Percentiles rank a stretch among this genome's conserved stretches.
These are phyloP conservation scores for Lindgomyces ingoldianus DNA, from an alignment of 495 filamentous ascomycete genomes.

Conservation along the genomic window DNA sequence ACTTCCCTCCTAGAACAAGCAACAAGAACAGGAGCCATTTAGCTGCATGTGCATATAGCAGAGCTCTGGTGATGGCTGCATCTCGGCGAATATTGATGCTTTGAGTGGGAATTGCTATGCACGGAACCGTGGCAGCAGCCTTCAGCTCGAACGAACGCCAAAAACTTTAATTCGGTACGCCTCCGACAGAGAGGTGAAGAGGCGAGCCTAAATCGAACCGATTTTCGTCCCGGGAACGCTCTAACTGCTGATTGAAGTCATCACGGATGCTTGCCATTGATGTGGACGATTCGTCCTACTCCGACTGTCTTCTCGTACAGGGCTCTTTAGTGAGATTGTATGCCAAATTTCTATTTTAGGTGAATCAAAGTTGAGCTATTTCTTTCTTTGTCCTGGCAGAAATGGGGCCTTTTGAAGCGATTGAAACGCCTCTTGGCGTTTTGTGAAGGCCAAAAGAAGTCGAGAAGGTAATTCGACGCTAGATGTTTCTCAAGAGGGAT, in stretches of 20 bases:
- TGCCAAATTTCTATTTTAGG: no score
- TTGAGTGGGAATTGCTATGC: not conserved
- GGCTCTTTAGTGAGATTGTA: no score
- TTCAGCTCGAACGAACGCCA: not conserved
- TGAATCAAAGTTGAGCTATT: no score
- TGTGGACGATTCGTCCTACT: no score
- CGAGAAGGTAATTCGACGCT: not conserved
- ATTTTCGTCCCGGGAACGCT: not conserved
- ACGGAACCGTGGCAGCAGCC: not conserved
- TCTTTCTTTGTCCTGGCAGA: no score
- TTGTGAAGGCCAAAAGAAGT: not conserved
- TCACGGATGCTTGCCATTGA: not conserved
- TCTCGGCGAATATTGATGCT: not conserved
- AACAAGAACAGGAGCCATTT: not conserved
- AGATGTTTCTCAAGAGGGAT: not conserved
- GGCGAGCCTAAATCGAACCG: not conserved
- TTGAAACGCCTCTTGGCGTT: not conserved
- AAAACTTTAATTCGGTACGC: not conserved
- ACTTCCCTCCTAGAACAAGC: not conserved
- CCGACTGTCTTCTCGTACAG: no score
- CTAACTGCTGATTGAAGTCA: not conserved
- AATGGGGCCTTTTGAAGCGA: not conserved
- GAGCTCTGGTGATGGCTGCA: not conserved
- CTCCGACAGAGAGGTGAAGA: not conserved
- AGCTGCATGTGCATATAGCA: not conserved